A percentile compares a stretch with the other conserved stretches of the same genome.
These are phyloP conservation scores for Fusarium protoensiforme DNA, from an alignment of 2,329 filamentous ascomycete genomes.

Conservation along the genomic window DNA sequence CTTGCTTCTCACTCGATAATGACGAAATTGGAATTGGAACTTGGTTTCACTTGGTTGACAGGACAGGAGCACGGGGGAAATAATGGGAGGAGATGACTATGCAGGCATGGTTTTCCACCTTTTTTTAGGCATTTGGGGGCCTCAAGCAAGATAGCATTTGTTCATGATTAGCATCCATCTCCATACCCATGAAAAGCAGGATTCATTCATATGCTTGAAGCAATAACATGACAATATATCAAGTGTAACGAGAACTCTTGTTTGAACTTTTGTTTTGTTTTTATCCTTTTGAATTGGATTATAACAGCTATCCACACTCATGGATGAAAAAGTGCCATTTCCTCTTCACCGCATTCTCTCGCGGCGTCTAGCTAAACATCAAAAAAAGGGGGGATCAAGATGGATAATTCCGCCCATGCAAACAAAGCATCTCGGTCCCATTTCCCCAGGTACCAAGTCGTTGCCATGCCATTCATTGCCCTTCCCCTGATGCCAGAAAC, in stretches of 20 bases:
- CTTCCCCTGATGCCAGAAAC: slow-evolving; percentile 11
- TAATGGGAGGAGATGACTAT: slow-evolving; percentile 29
- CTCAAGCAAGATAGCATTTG: slow-evolving; percentile 1
- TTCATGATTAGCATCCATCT: slow-evolving; percentile 2
- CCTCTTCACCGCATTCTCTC: slow-evolving; percentile 5
- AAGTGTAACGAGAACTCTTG: background rate
- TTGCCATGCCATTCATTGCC: background rate
- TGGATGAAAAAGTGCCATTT: slow-evolving; percentile 9
- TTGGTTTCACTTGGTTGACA: background rate
- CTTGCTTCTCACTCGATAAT: slow-evolving; percentile 19
- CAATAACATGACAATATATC: background rate
- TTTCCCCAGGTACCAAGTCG: slow-evolving; percentile 11
- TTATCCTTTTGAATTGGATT: slow-evolving; percentile 7
- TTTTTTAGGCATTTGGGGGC: background rate
- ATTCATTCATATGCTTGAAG: background rate
- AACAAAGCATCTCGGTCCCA: background rate
- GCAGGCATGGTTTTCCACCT: slow-evolving; percentile 34
- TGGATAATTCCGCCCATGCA: slow-evolving; percentile 1
- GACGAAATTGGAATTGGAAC: slow-evolving; percentile 17
- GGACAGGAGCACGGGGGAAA: slow-evolving; percentile 1
- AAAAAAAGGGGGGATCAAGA: background rate
- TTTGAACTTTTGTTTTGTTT: slow-evolving; percentile 1
- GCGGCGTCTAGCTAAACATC: slow-evolving; percentile 20
- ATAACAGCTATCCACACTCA: background rate
- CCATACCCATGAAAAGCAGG: slow-evolving; percentile 5